Base-by-base conservation (phyloP, 805 yeast genomes). In the Saccharomyces mikatae region DNA sequence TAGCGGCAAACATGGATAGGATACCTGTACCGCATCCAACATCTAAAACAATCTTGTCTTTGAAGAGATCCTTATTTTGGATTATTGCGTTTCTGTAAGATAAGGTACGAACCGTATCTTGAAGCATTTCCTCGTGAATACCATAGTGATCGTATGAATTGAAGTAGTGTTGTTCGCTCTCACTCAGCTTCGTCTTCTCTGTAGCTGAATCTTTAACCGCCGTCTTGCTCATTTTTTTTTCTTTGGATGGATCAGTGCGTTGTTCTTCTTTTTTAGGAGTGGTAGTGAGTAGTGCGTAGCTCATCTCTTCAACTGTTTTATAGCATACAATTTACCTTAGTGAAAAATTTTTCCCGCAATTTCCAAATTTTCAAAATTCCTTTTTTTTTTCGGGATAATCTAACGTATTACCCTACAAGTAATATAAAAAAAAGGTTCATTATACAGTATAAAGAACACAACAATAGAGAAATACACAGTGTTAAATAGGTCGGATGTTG, bases 11-110 rank as follows among this genome's bases (percentile, higher is more conserved):
- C 96, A 94, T 89, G 27, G 97, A 91, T 58, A 94, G 75, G 61
- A 94, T 90, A 62, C 99, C 99, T 22, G 99, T 94, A 62, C 99
- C 99, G 73, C 99, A 95, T 50, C 99, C 99, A 55, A 94, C 99
- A 74, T 94, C 99, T 55, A 94, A 77, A 6, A 94, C 99, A 57
- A 92, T 74, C 76, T 94, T 94, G 72, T 84, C 97, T 71, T 90
- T 89, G 78, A 94, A 92, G 53, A 89, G 74, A 62, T 86, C 87
- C 65, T 85, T 85, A 77, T 94, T 94, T 71, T 89, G 89, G 75
- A 83, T 82, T 71, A 94, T 94, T 53, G 97, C 96, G 59, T 87
- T 86, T 65, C 98, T 79, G 75, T 94, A 94, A 31, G 96, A 81
- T 58, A 90, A 74, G 8, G 99, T 94, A 71, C 99, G 84, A 28